Base-by-base conservation (phyloP, 805 yeast species). In the Phaffomyces thermotolerans region DNA sequence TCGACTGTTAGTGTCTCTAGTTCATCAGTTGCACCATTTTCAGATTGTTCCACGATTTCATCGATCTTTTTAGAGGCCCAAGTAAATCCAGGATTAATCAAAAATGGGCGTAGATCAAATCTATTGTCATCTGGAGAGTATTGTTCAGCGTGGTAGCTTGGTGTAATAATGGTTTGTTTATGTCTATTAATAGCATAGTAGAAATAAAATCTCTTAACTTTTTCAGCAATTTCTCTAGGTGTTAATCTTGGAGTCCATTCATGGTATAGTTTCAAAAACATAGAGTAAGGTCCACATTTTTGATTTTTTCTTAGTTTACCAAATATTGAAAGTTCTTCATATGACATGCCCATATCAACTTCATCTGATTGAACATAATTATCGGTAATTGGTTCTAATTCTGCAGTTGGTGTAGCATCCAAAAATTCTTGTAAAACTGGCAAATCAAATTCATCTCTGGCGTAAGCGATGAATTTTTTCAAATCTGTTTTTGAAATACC, bases 81-180 rank as follows among this genome's bases (percentile, higher is more conserved):
- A 1, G 88, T 75, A 63, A 88, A 93, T 49, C 86, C 69, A 25
- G 98, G 97, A 53, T 86, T 79, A 45, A 93, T 87, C 60, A 95
- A 70, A 63, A 93, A 89, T n/a, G 99, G 99, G 53, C 99, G 74
- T 57, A 95, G 69, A 62, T 93, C 99, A 63, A 85, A 93, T 56
- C 99, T 74, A 62, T 93, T 93, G 64, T 93, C 99, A 63, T 93
- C 99, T 1, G 99, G 97, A 3, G 98, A 90, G 60, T 93, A 93
- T 57, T 87, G 95, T 62, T 93, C 99, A 0, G 99, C 99, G 57
- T 93, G 99, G 59, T 93, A 93, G 32, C 95, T 77, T 13, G 99
- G 99, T 0, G 99, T 93, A 62, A 90, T 73, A n/a, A 91, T 90
- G 1, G 99, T 93, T 80, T 87, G 93, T 66, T 93, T 93, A 65